Conservation (phyloP, 805 yeast species). For the Starmera caribaea region DNA sequence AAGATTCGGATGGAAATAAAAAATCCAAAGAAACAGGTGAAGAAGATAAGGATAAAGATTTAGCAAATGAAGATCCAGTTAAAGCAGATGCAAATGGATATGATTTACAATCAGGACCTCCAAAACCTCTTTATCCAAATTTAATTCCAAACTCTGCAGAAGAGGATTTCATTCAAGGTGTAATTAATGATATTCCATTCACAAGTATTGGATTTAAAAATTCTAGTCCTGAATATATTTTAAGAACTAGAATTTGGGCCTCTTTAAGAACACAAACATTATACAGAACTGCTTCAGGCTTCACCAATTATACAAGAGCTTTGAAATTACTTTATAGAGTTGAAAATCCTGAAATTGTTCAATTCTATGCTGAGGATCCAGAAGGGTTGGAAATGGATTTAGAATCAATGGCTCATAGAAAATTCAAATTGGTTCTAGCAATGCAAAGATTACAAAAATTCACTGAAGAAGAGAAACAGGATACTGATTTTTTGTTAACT, state of each 20-base stretch:
- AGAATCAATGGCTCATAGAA: constrained; percentile 66
- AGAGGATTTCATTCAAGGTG: constrained; percentile 26
- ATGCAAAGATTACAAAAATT: constrained; percentile 79
- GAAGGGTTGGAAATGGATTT: constrained; percentile 56
- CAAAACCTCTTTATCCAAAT: not conserved
- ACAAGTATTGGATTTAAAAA: constrained; percentile 66
- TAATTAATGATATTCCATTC: constrained; percentile 55
- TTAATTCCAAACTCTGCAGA: constrained; percentile 21
- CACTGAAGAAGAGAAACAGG: constrained; percentile 52
- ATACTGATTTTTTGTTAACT: constrained; percentile 55
- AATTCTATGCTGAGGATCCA: constrained; percentile 32
- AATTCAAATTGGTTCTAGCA: constrained; percentile 72
- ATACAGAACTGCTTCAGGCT: constrained; percentile 77
- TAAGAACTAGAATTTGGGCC: constrained; percentile 82
- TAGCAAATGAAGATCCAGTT: constrained; percentile 19
- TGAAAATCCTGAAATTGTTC: constrained; percentile 50
- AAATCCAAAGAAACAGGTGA: constrained; percentile 1
- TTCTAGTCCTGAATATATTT: constrained; percentile 49
- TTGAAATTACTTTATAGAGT: constrained; percentile 57
- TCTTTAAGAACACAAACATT: constrained; percentile 77
- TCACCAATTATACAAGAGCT: constrained; percentile 70
- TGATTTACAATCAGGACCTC: too few species aligned
- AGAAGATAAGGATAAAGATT: constrained; percentile 2
- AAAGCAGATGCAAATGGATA: too few species aligned
- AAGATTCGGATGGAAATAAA: constrained; percentile 23